Conservation (phyloP, 352 stramenopile species). For the Plasmopara muralis region DNA sequence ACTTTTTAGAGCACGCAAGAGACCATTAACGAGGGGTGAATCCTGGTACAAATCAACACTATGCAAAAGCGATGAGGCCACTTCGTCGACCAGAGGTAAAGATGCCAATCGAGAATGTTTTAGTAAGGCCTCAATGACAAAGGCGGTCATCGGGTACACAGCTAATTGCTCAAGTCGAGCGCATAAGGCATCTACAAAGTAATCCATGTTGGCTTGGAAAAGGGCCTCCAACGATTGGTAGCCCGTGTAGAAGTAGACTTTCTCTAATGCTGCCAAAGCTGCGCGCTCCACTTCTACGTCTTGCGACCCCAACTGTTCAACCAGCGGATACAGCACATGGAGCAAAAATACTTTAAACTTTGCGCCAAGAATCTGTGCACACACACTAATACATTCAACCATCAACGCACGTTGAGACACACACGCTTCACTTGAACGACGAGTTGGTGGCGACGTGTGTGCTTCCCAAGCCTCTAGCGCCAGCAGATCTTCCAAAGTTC, state of each 20-base stretch:
- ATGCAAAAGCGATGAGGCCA: constrained; percentile 54
- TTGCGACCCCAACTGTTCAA: constrained; percentile 72
- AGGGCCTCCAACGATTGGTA: constrained; percentile 53
- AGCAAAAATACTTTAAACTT: constrained; percentile 63
- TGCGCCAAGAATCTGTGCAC: constrained; percentile 48
- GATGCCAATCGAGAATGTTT: constrained; percentile 54
- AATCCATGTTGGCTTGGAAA: constrained; percentile 82
- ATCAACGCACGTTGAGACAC: constrained; percentile 53
- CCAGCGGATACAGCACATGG: constrained; percentile 67
- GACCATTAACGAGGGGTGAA: constrained; percentile 34
- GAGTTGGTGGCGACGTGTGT: constrained; percentile 3
- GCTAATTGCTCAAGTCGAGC: constrained; percentile 65
- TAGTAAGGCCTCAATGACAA: constrained; percentile 71
- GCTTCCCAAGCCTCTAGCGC: constrained; percentile 39
- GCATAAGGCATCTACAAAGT: constrained; percentile 79
- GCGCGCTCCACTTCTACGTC: constrained; percentile 58
- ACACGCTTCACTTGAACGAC: constrained; percentile 8
- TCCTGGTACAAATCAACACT: constrained; percentile 77
- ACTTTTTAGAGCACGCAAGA: constrained; percentile 59
- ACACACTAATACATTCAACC: constrained; percentile 70
- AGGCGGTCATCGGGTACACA: constrained; percentile 56
- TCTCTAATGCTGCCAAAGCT: constrained; percentile 59
- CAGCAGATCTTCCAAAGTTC: constrained; percentile 71
- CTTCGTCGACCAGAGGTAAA: constrained; percentile 72
- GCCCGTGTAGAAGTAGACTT: constrained; percentile 53